phyloP scores from a whole-genome alignment of 306 rosid species.

The Fragaria nilgerrensis region DNA sequence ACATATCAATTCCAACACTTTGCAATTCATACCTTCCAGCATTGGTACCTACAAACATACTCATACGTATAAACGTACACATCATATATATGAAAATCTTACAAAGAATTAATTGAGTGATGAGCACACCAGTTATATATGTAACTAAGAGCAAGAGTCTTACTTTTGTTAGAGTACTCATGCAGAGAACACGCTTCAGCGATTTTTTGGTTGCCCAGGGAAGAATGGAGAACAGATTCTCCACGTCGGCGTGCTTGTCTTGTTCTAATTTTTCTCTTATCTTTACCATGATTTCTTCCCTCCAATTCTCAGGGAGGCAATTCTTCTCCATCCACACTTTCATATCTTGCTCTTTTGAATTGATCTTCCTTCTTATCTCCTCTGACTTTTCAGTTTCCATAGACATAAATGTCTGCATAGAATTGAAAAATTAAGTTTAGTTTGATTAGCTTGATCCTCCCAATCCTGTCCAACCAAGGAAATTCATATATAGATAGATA shows the following conservation, averaged over 20 bases:
- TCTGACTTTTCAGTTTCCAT: constrained; percentile 61
- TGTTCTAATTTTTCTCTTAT: constrained; percentile 12
- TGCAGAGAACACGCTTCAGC: constrained; percentile 64
- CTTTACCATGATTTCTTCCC: constrained; percentile 16
- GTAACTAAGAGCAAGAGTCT: no score
- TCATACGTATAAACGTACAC: no score
- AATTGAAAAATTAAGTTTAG: no score
- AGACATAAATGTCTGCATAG: constrained; percentile 60
- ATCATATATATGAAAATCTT: background rate
- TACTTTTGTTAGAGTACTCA: constrained; percentile 57
- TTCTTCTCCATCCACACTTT: constrained; percentile 26
- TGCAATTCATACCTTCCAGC: constrained; percentile 1
- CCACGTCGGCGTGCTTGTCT: constrained; percentile 22
- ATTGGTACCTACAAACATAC: constrained; percentile 17
- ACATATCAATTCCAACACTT: constrained; percentile 1
- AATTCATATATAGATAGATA: background rate
- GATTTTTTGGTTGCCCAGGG: constrained; percentile 65
- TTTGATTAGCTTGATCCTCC: background rate
- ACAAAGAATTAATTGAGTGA: background rate
- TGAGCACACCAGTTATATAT: background rate
- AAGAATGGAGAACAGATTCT: constrained; percentile 52
- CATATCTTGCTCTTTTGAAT: constrained; percentile 22
- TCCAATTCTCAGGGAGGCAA: constrained; percentile 5
- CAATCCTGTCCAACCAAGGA: background rate
- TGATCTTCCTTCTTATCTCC: constrained; percentile 50